Evolutionary conservation across 805 yeast species (phyloP), one percentile per base, ranked within the genome.

Genomic region (Wickerhamomyces ciferrii): DNA sequence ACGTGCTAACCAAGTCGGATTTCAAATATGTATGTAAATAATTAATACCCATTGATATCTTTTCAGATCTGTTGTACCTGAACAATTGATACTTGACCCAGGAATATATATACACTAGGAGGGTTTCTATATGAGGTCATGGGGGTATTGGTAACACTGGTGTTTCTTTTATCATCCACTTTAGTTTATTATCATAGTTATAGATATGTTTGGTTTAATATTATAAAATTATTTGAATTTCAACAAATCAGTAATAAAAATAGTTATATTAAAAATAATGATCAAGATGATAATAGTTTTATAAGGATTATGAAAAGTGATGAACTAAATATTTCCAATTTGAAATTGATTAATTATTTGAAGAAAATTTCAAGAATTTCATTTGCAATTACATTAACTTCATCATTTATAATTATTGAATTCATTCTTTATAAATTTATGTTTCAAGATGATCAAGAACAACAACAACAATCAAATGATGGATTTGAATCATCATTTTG

Each of bases 351-450:
- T 8, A 44, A 39, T 15, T 13, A 13, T 29, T 37, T 47, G 11
- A 50, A 54, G 25, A 35, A 32, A 14, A 9, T 47, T 1, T 49
- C 60, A 1, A 49, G 60, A 17, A 25, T 54, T 8, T 43, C 48
- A 2, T 59, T 59, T 42, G 44, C 61, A 7, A 21, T 48, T n/a
- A 59, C 53, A 1, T 42, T 53, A 10, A 46, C 57, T 1, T 37
- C 48, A 2, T 52, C 54, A 6, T 44, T 58, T 10, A 27, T 54
- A 3, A 50, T 55, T 27, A 53, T 56, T 31, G 60, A 58, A 29
- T 54, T 58, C 37, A 52, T 58, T 8, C 49, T 58, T 14, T 46
- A 53, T n/a, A 58, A 53, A 41, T 44, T 56, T n/a, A 43, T 50
- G 20, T 35, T 42, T 4, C 39, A 46, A 14, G 51, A 43, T 14